These are phyloP conservation scores for Aurantiochytrium sp. DNA, from an alignment of 108 stramenopile genomes.

Conservation along the genomic window DNA sequence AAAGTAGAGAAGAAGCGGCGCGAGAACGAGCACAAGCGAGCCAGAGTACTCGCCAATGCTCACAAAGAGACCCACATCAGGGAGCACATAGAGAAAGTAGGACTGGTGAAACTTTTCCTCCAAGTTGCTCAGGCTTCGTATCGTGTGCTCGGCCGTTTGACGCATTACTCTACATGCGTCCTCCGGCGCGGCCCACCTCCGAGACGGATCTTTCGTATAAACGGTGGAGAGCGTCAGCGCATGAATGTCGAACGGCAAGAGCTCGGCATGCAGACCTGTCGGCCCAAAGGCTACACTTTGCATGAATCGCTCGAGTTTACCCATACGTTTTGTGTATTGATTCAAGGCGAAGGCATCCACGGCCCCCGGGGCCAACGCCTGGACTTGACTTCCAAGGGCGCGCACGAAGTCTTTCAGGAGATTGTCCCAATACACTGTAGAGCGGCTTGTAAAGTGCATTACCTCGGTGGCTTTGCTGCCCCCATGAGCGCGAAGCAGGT, in stretches of 20 bases:
- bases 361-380: not conserved
- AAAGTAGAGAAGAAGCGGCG: not conserved
- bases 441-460: not conserved
- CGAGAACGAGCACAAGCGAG: not conserved
- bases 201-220: not conserved
- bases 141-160: not conserved
- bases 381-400: too few species aligned
- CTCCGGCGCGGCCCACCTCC: not conserved
- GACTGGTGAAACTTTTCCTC: not conserved
- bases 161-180: not conserved
- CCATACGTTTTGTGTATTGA: not conserved
- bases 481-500: not conserved
- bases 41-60: not conserved
- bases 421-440: too few species aligned
- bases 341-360: not conserved
- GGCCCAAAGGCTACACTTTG: not conserved
- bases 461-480: not conserved
- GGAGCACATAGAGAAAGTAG: not conserved
- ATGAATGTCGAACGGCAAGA: not conserved
- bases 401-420: too few species aligned
- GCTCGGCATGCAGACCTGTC: not conserved
- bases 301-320: not conserved
- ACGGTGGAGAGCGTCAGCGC: not conserved
- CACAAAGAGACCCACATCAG: not conserved
- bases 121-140: constrained; percentile 13